A percentile compares a stretch with the other conserved stretches of the same genome.
These are phyloP conservation scores for Colletotrichum sidae DNA, from an alignment of 2,329 filamentous ascomycete species.

Conservation along the genomic window DNA sequence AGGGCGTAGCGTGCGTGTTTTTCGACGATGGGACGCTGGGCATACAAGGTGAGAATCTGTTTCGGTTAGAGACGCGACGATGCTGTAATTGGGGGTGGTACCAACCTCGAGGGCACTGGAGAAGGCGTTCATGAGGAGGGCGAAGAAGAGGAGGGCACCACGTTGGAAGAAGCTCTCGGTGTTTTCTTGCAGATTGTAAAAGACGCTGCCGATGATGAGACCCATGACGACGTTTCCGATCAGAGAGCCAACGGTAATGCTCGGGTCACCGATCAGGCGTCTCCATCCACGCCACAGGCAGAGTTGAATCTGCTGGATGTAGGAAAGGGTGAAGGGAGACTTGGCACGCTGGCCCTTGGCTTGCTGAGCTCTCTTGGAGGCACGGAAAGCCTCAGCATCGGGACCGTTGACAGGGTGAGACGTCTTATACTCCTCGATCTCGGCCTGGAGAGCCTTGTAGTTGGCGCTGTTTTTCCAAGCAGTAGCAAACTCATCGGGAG, in stretches of 20 bases:
- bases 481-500: constrained; percentile 70
- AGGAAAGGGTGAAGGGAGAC: constrained; percentile 88
- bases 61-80: constrained; percentile 24
- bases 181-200: constrained; percentile 77
- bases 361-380: constrained; percentile 65
- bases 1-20: constrained; percentile 89
- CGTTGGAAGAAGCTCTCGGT: constrained; percentile 82
- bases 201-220: constrained; percentile 83
- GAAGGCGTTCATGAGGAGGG: constrained; percentile 88
- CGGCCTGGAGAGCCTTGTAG: constrained; percentile 61
- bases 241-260: constrained; percentile 75
- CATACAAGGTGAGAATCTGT: constrained; percentile 84
- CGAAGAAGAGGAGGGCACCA: constrained; percentile 87
- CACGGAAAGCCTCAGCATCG: constrained; percentile 68
- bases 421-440: constrained; percentile 67
- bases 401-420: constrained; percentile 65
- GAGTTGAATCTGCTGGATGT: constrained; percentile 78
- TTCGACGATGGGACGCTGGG: constrained; percentile 91
- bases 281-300: constrained; percentile 86
- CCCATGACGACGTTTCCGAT: constrained; percentile 81
- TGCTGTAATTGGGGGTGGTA: constrained; percentile 37
- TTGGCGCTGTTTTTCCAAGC: constrained; percentile 68
- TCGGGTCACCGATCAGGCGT: constrained; percentile 81
- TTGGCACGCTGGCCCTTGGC: constrained; percentile 70
- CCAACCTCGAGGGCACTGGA: constrained; percentile 78